Evolutionary conservation across 345 rosid genomes (phyloP).

Genomic region (Clarkia xantiana): DNA sequence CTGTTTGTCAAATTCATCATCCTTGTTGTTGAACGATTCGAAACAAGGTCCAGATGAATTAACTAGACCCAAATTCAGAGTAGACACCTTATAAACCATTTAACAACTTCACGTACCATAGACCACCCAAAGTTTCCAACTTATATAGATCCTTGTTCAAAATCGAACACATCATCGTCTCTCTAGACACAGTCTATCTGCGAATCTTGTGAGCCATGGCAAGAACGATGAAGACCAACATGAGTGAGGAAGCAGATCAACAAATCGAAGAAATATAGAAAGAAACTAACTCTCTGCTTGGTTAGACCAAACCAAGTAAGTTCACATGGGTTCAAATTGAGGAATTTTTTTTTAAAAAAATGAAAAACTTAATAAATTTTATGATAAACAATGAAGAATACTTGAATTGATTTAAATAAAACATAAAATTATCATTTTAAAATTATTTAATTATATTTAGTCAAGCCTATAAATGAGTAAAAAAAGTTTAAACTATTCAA

Average conservation of each 20-base stretch:
- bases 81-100: constrained; percentile 10
- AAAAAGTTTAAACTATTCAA: too few relatives aligned
- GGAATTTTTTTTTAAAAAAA: too few relatives aligned
- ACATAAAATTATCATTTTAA: too few relatives aligned
- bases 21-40: constrained; percentile 69
- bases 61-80: constrained; percentile 12
- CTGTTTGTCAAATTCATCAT: too few relatives aligned
- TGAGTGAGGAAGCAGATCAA: constrained; percentile 46
- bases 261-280: constrained; percentile 38
- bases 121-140: constrained; percentile 18
- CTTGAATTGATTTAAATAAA: too few relatives aligned
- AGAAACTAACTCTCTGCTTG: too few relatives aligned
- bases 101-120: constrained; percentile 2
- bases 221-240: constrained; percentile 38
- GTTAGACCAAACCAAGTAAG: too few relatives aligned
- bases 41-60: constrained; percentile 42
- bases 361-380: too few relatives aligned
- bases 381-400: too few relatives aligned
- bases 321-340: too few relatives aligned
- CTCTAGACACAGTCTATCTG: background rate
- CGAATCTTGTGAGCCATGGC: constrained; percentile 19
- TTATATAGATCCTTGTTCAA: background rate
- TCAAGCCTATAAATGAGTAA: too few relatives aligned
- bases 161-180: constrained; percentile 3
- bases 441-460: too few relatives aligned